Base-by-base conservation (phyloP, 1,284 basidiomycete genomes). In the Malassezia globosa region DNA sequence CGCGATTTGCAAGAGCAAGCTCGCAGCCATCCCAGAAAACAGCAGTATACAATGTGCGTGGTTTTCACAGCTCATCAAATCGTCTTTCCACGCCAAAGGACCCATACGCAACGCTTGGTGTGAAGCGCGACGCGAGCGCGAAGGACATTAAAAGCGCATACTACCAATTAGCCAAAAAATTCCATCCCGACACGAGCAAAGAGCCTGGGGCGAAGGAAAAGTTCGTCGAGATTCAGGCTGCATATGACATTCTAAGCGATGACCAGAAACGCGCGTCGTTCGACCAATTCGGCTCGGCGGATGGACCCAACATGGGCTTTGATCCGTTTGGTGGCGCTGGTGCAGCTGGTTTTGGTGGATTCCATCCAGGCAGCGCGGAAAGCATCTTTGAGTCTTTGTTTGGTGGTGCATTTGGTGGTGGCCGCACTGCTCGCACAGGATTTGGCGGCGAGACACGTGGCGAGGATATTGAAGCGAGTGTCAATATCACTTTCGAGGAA, bases 91-190 rank as follows among this genome's bases (percentile, higher is more conserved):
- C 59, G 7, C 31, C 79, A n/a, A 94, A 88, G 72, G 83, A 89
- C 70, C 94, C 94, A 0, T 99, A 99, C 73, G 74, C 84, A 37
- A 83, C 87, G 16, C 76, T 99, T 7, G 92, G 92, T 23, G 84
- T 97, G 11, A 79, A 79, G 61, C 82, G 82, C 64, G 87, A 90
- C 72, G 85, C 92, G 37, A 78, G 81, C 22, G 72, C 81, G 16
- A 80, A 83, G 36, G 89, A 97, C 60, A 95, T 99, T 68, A 99
- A 99, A 79, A 92, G 94, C 73, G 80, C 81, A 1, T 99, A 97
- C 74, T 99, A 96, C 73, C 79, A 95, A 86, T 83, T 99, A 57
- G 94, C 94, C 24, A 85, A 94, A 55, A 94, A 96, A 77, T 95
- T 83, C 69, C 94, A 99, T 74, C 94, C 94, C 0, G 94, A 99